phyloP scores from a whole-genome alignment of 2,329 filamentous ascomycete genomes.

The Fusarium proliferatum region DNA sequence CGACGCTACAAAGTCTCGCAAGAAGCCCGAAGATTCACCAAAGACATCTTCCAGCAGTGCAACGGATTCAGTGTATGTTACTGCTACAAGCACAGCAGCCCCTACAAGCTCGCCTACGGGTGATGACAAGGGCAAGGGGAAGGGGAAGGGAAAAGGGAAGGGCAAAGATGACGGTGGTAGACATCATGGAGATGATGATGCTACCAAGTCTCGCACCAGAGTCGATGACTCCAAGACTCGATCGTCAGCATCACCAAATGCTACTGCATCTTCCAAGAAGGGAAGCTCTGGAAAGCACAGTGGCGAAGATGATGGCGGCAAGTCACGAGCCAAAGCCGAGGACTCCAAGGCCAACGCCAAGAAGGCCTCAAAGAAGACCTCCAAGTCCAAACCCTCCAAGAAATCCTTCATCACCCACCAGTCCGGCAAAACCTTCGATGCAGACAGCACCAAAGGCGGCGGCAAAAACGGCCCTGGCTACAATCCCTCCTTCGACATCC shows the following conservation, averaged over 20 bases:
- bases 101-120: not conserved
- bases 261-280: not conserved
- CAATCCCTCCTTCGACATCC: not conserved
- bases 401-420: not conserved
- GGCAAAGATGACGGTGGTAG: not conserved
- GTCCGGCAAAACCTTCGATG: slow-evolving; percentile 11
- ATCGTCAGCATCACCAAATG: not conserved
- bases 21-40: not conserved
- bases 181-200: not conserved
- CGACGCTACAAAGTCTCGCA: not conserved
- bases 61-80: not conserved
- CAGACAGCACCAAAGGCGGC: slow-evolving; percentile 7
- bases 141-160: not conserved
- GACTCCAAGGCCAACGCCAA: not conserved
- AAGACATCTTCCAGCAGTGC: not conserved
- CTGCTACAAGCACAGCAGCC: not conserved
- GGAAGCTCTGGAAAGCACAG: not conserved
- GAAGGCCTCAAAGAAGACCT: not conserved
- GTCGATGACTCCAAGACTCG: not conserved
- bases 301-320: not conserved
- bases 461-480: slow-evolving; percentile 11
- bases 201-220: not conserved
- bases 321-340: not conserved
- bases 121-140: not conserved
- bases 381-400: not conserved